phyloP scores from a whole-genome alignment of 176 grass and related monocot species.

The Carex littledalei region DNA sequence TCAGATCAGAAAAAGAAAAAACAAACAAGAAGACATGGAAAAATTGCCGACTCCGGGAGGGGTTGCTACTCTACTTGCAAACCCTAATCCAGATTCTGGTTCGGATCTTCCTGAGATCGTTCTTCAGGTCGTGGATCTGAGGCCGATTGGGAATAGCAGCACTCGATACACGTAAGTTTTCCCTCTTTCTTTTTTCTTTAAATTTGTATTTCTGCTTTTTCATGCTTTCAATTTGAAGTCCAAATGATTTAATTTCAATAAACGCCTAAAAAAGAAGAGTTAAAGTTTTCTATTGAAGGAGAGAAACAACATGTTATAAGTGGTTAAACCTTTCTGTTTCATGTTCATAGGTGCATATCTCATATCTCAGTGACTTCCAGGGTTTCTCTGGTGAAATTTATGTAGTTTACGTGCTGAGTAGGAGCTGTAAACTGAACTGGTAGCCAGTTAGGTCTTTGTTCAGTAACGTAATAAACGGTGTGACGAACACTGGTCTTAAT shows the following conservation, averaged over 20 bases:
- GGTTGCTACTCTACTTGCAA: conserved; percentile 40
- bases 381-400: neutral
- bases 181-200: neutral
- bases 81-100: conserved; percentile 35
- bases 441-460: neutral
- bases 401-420: neutral
- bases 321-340: neutral
- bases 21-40: conserved; percentile 26
- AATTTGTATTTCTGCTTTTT: neutral
- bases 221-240: neutral
- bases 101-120: conserved; percentile 47
- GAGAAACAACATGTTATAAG: neutral
- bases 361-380: neutral
- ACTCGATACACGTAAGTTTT: conserved; percentile 64
- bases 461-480: neutral
- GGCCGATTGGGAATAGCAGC: conserved; percentile 53
- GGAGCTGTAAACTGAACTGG: neutral
- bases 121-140: conserved; percentile 93
- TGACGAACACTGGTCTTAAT: neutral
- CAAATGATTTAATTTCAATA: conserved; percentile 1
- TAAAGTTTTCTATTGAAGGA: neutral
- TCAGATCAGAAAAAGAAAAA: neutral
- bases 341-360: neutral
- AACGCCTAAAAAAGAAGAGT: neutral
- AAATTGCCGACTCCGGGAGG: conserved; percentile 43